A percentile compares a stretch with the other conserved stretches of the same genome.
phyloP scores from a whole-genome alignment of 1,284 basidiomycete species.

The Sphaerobolus stellatus region DNA sequence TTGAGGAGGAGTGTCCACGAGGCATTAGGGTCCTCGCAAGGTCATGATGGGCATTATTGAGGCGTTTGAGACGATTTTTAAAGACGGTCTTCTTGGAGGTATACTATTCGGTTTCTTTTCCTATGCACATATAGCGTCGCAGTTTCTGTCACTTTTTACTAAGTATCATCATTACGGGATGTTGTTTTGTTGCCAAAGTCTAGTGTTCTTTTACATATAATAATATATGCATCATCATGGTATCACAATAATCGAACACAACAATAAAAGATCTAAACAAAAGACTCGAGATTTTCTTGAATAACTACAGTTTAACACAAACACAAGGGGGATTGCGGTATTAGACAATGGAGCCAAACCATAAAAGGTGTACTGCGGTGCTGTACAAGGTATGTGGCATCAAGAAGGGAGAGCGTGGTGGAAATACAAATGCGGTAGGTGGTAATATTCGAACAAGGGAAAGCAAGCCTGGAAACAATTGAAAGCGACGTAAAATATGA shows the following conservation, averaged over 20 bases:
- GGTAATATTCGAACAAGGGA: constrained; percentile 12
- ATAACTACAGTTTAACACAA: constrained; percentile 17
- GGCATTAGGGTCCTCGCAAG: constrained; percentile 46
- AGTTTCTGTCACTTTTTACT: no score
- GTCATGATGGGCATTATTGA: constrained; percentile 9
- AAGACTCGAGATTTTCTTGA: constrained; percentile 15
- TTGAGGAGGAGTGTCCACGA: constrained; percentile 76
- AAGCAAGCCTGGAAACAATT: constrained; percentile 13
- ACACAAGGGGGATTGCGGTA: constrained; percentile 14
- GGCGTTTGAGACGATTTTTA: no score
- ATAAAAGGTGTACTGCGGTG: constrained; percentile 15
- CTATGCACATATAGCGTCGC: no score
- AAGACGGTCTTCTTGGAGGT: no score
- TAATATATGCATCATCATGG: not conserved
- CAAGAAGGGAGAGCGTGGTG: constrained; percentile 13
- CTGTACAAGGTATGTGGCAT: constrained; percentile 16
- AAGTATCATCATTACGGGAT: no score
- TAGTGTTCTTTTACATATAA: not conserved
- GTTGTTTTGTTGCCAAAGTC: not conserved
- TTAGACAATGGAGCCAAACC: constrained; percentile 16
- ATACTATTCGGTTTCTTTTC: no score
- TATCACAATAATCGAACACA: no score
- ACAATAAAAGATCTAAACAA: constrained; percentile 12
- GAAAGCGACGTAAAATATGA: constrained; percentile 13
- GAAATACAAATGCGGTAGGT: constrained; percentile 14